Conservation (phyloP, 306 rosid species). For the Prunus dulcis region DNA sequence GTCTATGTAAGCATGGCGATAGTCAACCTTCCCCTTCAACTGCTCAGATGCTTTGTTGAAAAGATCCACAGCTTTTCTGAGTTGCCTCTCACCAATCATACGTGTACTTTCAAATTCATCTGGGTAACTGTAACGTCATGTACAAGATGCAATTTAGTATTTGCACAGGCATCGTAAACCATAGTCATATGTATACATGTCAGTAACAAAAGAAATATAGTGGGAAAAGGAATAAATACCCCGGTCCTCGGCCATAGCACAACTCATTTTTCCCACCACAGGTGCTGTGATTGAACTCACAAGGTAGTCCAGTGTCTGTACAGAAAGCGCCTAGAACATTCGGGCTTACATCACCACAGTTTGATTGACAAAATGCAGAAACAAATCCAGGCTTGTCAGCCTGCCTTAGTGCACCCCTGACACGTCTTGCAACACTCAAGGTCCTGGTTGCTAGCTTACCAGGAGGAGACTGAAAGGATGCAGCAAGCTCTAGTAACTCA, state of each 20-base stretch:
- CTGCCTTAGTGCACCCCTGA: slow-evolving; percentile 58
- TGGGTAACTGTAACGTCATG: slow-evolving; percentile 62
- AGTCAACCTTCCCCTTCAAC: slow-evolving; percentile 67
- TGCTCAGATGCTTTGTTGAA: slow-evolving; percentile 60
- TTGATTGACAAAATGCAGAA: slow-evolving; percentile 90
- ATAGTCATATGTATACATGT: background rate
- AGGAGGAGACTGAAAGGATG: slow-evolving; percentile 64
- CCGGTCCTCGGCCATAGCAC: slow-evolving; percentile 90
- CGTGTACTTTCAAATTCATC: slow-evolving; percentile 97
- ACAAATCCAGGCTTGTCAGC: slow-evolving; percentile 68
- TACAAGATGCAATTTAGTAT: slow-evolving; percentile 24
- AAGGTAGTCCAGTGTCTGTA: slow-evolving; percentile 79
- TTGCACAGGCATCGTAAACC: background rate
- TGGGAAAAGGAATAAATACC: slow-evolving; percentile 48
- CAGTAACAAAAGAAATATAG: background rate
- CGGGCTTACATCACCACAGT: slow-evolving; percentile 97
- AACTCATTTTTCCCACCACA: slow-evolving; percentile 83
- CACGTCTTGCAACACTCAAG: slow-evolving; percentile 62
- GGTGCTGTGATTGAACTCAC: slow-evolving; percentile 95
- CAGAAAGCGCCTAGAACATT: slow-evolving; percentile 89
- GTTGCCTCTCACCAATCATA: slow-evolving; percentile 81
- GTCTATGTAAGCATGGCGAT: slow-evolving; percentile 74
- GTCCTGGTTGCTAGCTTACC: slow-evolving; percentile 54
- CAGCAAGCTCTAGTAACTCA: slow-evolving; percentile 73
- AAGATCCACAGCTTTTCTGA: slow-evolving; percentile 74